Conservation (phyloP, 2,329 filamentous ascomycete genomes). For the Shiraia bambusicola region DNA sequence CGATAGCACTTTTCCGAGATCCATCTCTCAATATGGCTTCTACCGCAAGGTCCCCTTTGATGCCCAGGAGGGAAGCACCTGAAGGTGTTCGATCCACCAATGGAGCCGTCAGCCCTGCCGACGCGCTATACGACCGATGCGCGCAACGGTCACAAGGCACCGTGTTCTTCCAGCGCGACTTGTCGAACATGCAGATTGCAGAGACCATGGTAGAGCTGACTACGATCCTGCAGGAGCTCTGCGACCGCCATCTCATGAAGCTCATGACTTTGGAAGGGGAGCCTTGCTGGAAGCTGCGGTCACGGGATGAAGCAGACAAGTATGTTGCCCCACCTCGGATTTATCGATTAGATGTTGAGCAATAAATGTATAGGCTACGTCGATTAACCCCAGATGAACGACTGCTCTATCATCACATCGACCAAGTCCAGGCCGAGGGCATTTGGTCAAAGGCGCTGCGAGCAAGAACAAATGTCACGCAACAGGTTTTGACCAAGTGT, state of each 20-base stretch:
- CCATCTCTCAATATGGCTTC: constrained; percentile 25
- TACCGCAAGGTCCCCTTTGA: constrained; percentile 16
- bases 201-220: constrained; percentile 37
- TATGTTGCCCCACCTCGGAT: constrained; percentile 13
- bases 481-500: constrained; percentile 75
- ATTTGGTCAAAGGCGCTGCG: constrained; percentile 91
- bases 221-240: constrained; percentile 36
- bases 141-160: constrained; percentile 36
- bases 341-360: constrained; percentile 3
- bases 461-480: constrained; percentile 76
- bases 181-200: constrained; percentile 41
- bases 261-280: constrained; percentile 40
- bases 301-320: constrained; percentile 41
- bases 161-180: constrained; percentile 44
- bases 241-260: constrained; percentile 42
- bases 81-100: constrained; percentile 8
- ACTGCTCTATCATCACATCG: constrained; percentile 86
- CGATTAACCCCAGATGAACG: constrained; percentile 67
- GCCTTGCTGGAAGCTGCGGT: constrained; percentile 42
- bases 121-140: constrained; percentile 44
- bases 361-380: constrained; percentile 34
- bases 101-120: constrained; percentile 23
- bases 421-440: constrained; percentile 79
- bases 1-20: constrained; percentile 12
- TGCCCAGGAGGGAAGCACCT: constrained; percentile 23